Evolutionary conservation across 2,329 filamentous ascomycete species (phyloP).

Genomic region (Xylariaceae sp.): DNA sequence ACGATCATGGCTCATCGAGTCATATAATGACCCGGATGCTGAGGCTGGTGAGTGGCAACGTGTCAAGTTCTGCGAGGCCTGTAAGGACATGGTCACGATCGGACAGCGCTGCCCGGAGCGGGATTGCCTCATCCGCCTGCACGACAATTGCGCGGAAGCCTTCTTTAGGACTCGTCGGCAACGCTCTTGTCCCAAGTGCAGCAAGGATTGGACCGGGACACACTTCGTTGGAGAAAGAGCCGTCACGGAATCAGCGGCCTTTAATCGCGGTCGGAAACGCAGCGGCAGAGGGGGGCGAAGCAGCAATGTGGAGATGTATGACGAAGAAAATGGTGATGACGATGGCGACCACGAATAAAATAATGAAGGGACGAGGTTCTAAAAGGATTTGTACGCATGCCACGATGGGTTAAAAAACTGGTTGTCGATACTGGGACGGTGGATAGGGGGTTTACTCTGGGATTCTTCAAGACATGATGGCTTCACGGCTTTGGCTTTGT

Average conservation of each 20-base stretch:
- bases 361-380: constrained; percentile 13
- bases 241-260: constrained; percentile 51
- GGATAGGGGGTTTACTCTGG: neutral
- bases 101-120: constrained; percentile 71
- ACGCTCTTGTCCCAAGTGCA: constrained; percentile 61
- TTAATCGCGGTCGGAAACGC: constrained; percentile 41
- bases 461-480: neutral
- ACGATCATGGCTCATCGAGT: constrained; percentile 75
- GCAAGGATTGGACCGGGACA: constrained; percentile 46
- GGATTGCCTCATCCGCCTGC: constrained; percentile 66
- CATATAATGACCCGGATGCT: constrained; percentile 73
- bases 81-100: constrained; percentile 81
- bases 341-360: constrained; percentile 30
- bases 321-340: constrained; percentile 20
- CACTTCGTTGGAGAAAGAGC: constrained; percentile 55
- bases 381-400: neutral
- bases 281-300: constrained; percentile 33
- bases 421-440: neutral
- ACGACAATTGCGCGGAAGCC: constrained; percentile 69
- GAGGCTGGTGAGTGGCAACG: constrained; percentile 61
- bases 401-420: neutral
- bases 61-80: constrained; percentile 84
- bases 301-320: constrained; percentile 35
- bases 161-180: constrained; percentile 65
- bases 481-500: neutral